Base-by-base conservation (phyloP, 164 flowering plant genomes). In the Umbilicus rupestris region DNA sequence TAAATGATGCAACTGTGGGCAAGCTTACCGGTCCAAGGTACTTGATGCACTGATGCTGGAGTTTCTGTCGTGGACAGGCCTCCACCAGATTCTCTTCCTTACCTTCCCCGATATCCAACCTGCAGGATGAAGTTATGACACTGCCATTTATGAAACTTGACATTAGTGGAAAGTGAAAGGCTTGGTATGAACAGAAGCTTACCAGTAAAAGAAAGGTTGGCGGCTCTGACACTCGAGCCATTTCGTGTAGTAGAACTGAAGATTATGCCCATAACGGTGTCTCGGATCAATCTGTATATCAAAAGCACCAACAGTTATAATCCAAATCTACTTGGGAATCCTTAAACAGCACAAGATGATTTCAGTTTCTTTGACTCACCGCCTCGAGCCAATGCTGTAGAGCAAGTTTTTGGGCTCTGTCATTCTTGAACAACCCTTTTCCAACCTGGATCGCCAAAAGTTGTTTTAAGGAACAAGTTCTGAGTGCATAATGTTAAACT, bases 381-480 rank as follows among this genome's bases (percentile, higher is more conserved):
- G 65, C 60, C 62, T 49, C 69, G 15, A 67, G 62, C 60, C 69
- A 67, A n/a, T 67, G 69, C 24, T 67, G 69, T 28, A 67, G 59
- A 55, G 69, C 69, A 55, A 67, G 69, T 57, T 67, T 50, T 22
- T 44, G 69, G 10, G 69, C 69, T 24, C 42, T 67, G 3, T 41
- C 69, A 39, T 67, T 57, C 59, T 67, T 67, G 20, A 50, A 55
- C 37, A 67, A 39, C 5, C 69, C 69, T 67, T 67, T 67, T 57
- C 69, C 63, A 24, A 67, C 69, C 69, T 67, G 63, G 17, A 24
- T 37, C 20, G 65, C 65, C 12, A 63, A 63, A n/a, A 62, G 24
- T 31, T n/a, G 24, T 31, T 20, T 9, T 63, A 37, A n/a, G 45
- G 17, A 6, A 63, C 16, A 33, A 33, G 42, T 15, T 31, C 3